A percentile compares a stretch with the other conserved stretches of the same genome.
phyloP scores from a whole-genome alignment of 345 rosid genomes.

The Dipteronia dyeriana region DNA sequence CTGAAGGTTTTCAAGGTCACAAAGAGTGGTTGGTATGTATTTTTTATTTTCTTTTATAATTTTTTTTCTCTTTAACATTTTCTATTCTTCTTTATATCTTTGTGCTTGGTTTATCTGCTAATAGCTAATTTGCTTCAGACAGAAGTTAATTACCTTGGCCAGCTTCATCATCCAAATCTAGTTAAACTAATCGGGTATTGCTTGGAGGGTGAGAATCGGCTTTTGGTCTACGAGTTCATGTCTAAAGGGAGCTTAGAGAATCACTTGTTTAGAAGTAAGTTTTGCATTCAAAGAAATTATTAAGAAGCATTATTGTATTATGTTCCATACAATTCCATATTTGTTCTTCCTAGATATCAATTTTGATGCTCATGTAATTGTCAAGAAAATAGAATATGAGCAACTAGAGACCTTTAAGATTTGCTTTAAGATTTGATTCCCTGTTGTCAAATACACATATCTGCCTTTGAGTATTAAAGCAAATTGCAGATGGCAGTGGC shows the following conservation, averaged over 20 bases:
- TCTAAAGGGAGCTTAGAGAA: constrained; percentile 97
- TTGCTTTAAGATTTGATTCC: not conserved
- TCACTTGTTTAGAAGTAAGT: constrained; percentile 63
- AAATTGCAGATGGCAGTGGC: not conserved
- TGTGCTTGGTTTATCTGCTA: constrained; percentile 18
- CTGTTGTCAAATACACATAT: not conserved
- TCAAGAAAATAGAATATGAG: constrained; percentile 12
- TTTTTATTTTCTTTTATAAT: constrained; percentile 9
- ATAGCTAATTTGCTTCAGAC: constrained; percentile 60
- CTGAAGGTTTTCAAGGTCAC: constrained; percentile 98
- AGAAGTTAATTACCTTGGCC: constrained; percentile 95
- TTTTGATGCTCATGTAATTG: not conserved
- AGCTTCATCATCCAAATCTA: constrained; percentile 89
- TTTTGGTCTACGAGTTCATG: constrained; percentile 91
- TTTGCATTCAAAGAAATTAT: constrained; percentile 9
- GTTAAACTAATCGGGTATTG: constrained; percentile 91
- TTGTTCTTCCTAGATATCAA: not conserved
- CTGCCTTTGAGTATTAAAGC: not conserved
- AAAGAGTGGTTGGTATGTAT: constrained; percentile 94
- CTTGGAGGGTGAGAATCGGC: constrained; percentile 79
- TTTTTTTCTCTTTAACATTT: not conserved
- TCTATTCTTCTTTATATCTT: not conserved
- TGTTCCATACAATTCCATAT: not conserved
- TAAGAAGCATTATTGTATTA: constrained; percentile 6
- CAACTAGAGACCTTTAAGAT: constrained; percentile 24